A percentile compares a stretch with the other conserved stretches of the same genome.
Evolutionary conservation across 139 green algal genomes (phyloP).

Genomic region (Trebouxia sp.): DNA sequence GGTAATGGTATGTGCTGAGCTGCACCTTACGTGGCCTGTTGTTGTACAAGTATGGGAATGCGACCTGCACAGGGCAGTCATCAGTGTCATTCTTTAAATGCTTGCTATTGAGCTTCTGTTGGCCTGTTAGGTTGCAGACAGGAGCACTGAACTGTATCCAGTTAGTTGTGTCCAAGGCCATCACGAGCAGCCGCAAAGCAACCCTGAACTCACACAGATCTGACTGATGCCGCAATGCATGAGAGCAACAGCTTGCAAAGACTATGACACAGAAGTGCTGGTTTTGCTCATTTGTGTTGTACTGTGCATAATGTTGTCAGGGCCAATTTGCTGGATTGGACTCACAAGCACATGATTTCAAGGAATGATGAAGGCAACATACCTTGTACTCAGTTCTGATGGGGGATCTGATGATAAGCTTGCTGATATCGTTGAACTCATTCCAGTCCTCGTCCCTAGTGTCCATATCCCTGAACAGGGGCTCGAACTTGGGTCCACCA

Average conservation of each 20-base stretch:
- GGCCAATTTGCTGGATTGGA: background rate
- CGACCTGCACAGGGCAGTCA: constrained; percentile 76
- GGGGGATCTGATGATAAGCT: constrained; percentile 97
- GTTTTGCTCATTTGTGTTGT: too few species aligned
- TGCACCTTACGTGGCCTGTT: constrained; percentile 94
- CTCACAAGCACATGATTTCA: background rate
- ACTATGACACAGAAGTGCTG: too few species aligned
- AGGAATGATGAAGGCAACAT: background rate
- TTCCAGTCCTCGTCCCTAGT: constrained; percentile 97
- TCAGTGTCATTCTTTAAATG: too few species aligned
- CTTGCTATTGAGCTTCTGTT: background rate
- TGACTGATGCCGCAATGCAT: too few species aligned
- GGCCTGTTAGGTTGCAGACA: background rate
- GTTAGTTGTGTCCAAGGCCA: too few species aligned
- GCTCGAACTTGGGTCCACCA: constrained; percentile 99
- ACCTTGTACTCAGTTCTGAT: constrained; percentile 90
- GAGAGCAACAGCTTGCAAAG: too few species aligned
- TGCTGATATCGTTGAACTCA: constrained; percentile 99
- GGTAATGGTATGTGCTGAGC: constrained; percentile 90
- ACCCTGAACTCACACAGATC: too few species aligned
- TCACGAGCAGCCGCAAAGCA: too few species aligned
- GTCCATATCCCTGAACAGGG: constrained; percentile 97
- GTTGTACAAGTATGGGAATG: constrained; percentile 99
- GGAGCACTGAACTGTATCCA: background rate
- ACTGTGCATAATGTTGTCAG: background rate